Percentiles rank a stretch among this genome's conserved stretches.
Evolutionary conservation across 192 early-diverging fungal species (phyloP).

Genomic region (Paraglomus brasilianum): DNA sequence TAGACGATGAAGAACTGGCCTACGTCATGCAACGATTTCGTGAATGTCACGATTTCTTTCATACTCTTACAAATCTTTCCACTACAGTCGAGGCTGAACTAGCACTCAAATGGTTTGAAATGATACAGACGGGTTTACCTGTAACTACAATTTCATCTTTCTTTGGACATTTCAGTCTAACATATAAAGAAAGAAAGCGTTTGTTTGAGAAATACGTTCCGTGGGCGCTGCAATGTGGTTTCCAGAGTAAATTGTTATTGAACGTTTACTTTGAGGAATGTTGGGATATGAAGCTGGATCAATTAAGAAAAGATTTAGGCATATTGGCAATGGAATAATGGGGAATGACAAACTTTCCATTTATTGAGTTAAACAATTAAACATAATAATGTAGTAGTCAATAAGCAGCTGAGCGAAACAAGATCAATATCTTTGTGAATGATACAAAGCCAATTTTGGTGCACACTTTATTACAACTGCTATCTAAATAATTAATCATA

Average conservation of each 20-base stretch:
- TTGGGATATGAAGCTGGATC: conserved; percentile 63
- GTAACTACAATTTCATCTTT: conserved; percentile 81
- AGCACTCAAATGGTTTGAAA: conserved; percentile 94
- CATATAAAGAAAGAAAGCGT: conserved; percentile 52
- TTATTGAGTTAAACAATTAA: too few relatives aligned
- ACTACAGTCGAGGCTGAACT: conserved; percentile 88
- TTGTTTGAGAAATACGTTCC: conserved; percentile 78
- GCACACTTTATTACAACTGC: too few relatives aligned
- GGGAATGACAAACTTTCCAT: too few relatives aligned
- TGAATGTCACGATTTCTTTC: conserved; percentile 94
- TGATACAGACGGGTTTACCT: conserved; percentile 87
- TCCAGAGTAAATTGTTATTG: conserved; percentile 72
- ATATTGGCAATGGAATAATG: conserved; percentile 31
- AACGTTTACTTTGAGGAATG: conserved; percentile 89
- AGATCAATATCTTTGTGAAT: too few relatives aligned
- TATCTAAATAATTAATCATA: too few relatives aligned
- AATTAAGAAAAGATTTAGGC: conserved; percentile 74
- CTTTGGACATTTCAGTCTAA: conserved; percentile 77
- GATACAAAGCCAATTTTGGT: too few relatives aligned
- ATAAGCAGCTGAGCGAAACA: too few relatives aligned
- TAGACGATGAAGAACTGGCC: conserved; percentile 87
- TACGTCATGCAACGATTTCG: conserved; percentile 94
- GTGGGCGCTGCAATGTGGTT: conserved; percentile 89
- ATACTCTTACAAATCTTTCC: conserved; percentile 79
- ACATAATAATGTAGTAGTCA: too few relatives aligned